These are phyloP conservation scores for Yamadazyma aaseri DNA, from an alignment of 1,139 yeast species.

Conservation along the genomic window DNA sequence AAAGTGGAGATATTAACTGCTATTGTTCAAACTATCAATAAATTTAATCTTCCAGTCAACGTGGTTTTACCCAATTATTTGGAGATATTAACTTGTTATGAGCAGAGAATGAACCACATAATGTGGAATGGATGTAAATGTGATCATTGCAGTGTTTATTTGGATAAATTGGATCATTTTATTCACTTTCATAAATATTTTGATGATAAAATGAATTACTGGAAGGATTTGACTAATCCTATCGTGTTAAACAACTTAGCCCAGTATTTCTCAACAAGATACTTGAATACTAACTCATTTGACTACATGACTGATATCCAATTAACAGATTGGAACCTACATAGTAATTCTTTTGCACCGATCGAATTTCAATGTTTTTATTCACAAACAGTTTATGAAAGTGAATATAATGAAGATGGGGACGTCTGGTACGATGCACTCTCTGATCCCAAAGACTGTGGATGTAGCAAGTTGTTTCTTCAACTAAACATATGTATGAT, in stretches of 20 bases:
- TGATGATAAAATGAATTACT: slow-evolving; percentile 39
- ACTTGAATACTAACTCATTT: slow-evolving; percentile 24
- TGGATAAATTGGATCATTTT: slow-evolving; percentile 55
- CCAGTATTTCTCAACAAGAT: slow-evolving; percentile 38
- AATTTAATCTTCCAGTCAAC: slow-evolving; percentile 27
- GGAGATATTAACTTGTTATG: slow-evolving; percentile 63
- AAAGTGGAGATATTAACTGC: slow-evolving; percentile 50
- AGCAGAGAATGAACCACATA: slow-evolving; percentile 63
- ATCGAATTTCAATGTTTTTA: slow-evolving; percentile 40
- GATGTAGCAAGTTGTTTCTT: slow-evolving; percentile 18
- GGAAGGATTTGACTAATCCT: slow-evolving; percentile 61
- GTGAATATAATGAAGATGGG: slow-evolving; percentile 37
- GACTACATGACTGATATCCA: slow-evolving; percentile 25
- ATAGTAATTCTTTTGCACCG: slow-evolving; percentile 22
- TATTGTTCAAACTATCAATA: slow-evolving; percentile 34
- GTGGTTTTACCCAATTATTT: slow-evolving; percentile 58
- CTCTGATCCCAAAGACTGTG: slow-evolving; percentile 14
- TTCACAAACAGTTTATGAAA: slow-evolving; percentile 34
- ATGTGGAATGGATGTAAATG: slow-evolving; percentile 80
- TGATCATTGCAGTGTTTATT: slow-evolving; percentile 45
- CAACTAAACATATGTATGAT: slow-evolving; percentile 22
- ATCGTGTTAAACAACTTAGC: slow-evolving; percentile 55
- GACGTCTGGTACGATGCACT: slow-evolving; percentile 29
- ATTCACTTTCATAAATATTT: slow-evolving; percentile 63
- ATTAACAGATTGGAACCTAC: slow-evolving; percentile 38